Evolutionary conservation across 75 land plant genomes (phyloP), one percentile per base, ranked within the genome.

Genomic region (Cryptomeria japonica): DNA sequence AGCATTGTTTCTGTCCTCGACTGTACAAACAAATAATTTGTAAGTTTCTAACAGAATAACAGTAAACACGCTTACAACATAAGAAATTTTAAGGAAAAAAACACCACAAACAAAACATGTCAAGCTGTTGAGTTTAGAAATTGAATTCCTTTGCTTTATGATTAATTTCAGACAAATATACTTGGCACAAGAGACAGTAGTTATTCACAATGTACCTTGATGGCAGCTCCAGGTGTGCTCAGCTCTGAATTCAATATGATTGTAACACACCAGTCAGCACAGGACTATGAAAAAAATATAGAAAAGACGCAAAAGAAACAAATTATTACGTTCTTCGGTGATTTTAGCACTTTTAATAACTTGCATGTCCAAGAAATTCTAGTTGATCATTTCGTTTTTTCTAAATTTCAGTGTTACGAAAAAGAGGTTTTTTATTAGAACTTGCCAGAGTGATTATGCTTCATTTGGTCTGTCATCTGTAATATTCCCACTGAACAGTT

Each of bases 11-110:
- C 84, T n/a, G 46, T 82, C 32, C 84, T 46, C 18, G 32, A 82
- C 84, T 82, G 84, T 82, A 44, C 84, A 82, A 31, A n/a, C 84
- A 82, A 82, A 18, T 28, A 42, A 82, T 46, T 79, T 79, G 82
- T 39, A 22, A 39, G 53, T 46, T 82, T 82, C 32, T 82, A 44
- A 82, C 31, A 44, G 39, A 11, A 44, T 49, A 82, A 41, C 84
- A 3, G 46, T 22, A 28, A 28, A 6, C 84, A 39, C 51, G 9
- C 10, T 41, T 15, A 25, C 28, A 39, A 22, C n/a, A 25, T 15
- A 80, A 39, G 32, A 22, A 82, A 46, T 28, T 8, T 42, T 25
- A 46, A 42, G n/a, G n/a, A 11, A 46, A 82, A 42, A 1, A 13
- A n/a, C 32, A 82, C 51, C 84, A 5, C 22, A 79, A 39, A 41